phyloP scores from a whole-genome alignment of 2,329 filamentous ascomycete genomes.

The Stachybotrys chartarum region DNA sequence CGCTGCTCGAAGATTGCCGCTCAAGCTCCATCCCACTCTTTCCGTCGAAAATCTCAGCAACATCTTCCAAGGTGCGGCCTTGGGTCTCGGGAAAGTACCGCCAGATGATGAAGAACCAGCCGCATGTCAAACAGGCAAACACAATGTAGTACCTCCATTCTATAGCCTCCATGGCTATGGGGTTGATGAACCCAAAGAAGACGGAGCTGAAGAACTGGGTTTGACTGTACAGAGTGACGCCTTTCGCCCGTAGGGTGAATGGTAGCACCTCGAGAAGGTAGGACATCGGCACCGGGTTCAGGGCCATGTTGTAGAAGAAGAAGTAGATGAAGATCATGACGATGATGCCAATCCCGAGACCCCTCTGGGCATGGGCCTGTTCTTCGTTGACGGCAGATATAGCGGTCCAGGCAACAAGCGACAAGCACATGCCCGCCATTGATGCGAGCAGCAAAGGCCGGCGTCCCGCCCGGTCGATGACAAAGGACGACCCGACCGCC shows the following conservation, averaged over 20 bases:
- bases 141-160: constrained; percentile 30
- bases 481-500: constrained; percentile 14
- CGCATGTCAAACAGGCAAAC: constrained; percentile 21
- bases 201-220: constrained; percentile 6
- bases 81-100: constrained; percentile 24
- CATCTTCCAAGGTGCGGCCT: constrained; percentile 15
- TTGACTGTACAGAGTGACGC: neutral
- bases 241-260: constrained; percentile 3
- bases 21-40: neutral
- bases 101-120: constrained; percentile 22
- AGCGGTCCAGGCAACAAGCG: constrained; percentile 23
- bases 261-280: constrained; percentile 20
- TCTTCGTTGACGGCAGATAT: constrained; percentile 18
- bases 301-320: constrained; percentile 27
- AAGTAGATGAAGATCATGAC: constrained; percentile 32
- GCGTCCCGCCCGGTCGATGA: constrained; percentile 32
- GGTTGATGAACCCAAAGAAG: constrained; percentile 28
- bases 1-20: neutral
- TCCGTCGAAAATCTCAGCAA: constrained; percentile 15
- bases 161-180: constrained; percentile 24
- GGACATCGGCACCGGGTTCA: constrained; percentile 22
- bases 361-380: constrained; percentile 10
- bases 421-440: constrained; percentile 27
- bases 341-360: constrained; percentile 15
- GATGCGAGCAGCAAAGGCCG: constrained; percentile 30